Evolutionary conservation across 73 alveolate genomes (phyloP), one percentile per base, ranked within the genome.

Genomic region (Paramecium sonneborni): DNA sequence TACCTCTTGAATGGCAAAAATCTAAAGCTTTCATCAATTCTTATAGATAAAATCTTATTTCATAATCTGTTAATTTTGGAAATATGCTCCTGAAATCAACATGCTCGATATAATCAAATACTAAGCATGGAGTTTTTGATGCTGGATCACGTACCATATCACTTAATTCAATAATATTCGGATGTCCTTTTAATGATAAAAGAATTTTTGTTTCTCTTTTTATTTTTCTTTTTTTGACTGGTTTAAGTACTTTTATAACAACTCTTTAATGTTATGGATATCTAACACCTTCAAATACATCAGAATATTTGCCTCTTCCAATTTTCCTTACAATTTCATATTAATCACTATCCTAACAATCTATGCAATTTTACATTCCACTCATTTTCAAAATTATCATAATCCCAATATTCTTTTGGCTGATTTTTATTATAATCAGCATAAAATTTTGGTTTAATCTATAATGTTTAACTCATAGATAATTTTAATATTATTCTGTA

Each of bases 221-320:
- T 94, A 97, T 97, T 93, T 97, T 97, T 95, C 97, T 96, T 76
- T 96, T 91, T 93, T 97, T 98, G 56, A 98, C 99, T 34, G 99
- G 99, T 95, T 97, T 98, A 91, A 98, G 95, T 69, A 97, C 95
- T 92, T 97, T 98, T 82, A 98, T 96, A 52, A 98, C 99, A 30
- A 98, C 96, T 67, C 94, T 95, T 28, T 62, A 32, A 62, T 62
- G 20, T n/a, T 97, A 92, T 43, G 95, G 95, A 57, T 93, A 85
- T 92, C 98, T 92, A 41, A 98, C 96, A 15, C 99, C 99, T 30
- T 98, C 99, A 95, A 95, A 98, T 37, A 98, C 99, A 87, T 98
- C 99, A 14, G 99, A 96, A 95, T 98, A 98, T 88, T 98, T 98
- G 57, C 99, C 99, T 68, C 99, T 92, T 57, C 99, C 99, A 23